Evolutionary conservation across 371 early-diverging fungal species (phyloP).

Genomic region (Choanephora cucurbitarum): DNA sequence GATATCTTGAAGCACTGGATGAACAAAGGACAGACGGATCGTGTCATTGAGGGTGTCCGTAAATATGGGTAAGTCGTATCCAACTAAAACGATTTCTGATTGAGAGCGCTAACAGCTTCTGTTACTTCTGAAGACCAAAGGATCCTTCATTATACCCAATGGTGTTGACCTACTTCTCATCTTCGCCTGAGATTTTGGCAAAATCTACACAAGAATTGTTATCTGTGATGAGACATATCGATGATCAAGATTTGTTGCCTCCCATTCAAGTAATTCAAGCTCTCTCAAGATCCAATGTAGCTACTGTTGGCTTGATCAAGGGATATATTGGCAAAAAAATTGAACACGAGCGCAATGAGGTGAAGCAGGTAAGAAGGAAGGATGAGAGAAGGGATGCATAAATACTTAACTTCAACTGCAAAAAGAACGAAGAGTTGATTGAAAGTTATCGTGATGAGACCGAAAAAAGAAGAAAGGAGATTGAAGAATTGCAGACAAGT

Average conservation of each 20-base stretch:
- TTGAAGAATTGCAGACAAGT: constrained; percentile 77
- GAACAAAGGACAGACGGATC: constrained; percentile 72
- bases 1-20: constrained; percentile 84
- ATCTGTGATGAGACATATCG: constrained; percentile 81
- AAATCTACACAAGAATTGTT: constrained; percentile 60
- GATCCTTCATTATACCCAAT: constrained; percentile 83
- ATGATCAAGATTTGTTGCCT: constrained; percentile 80
- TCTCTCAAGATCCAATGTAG: constrained; percentile 78
- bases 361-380: constrained; percentile 56
- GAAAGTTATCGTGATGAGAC: constrained; percentile 80
- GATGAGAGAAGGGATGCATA: neutral
- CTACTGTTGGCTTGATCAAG: constrained; percentile 84
- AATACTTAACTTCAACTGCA: neutral
- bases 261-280: constrained; percentile 89
- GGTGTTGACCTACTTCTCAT: constrained; percentile 83
- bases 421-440: constrained; percentile 63
- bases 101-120: too few relatives aligned
- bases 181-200: constrained; percentile 58
- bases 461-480: constrained; percentile 71
- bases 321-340: constrained; percentile 79
- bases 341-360: constrained; percentile 65
- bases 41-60: constrained; percentile 74
- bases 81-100: too few relatives aligned
- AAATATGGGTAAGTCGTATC: constrained; percentile 82
- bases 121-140: constrained; percentile 42